These are phyloP conservation scores for Botryotinia narcissicola DNA, from an alignment of 2,329 filamentous ascomycete genomes.

Conservation along the genomic window DNA sequence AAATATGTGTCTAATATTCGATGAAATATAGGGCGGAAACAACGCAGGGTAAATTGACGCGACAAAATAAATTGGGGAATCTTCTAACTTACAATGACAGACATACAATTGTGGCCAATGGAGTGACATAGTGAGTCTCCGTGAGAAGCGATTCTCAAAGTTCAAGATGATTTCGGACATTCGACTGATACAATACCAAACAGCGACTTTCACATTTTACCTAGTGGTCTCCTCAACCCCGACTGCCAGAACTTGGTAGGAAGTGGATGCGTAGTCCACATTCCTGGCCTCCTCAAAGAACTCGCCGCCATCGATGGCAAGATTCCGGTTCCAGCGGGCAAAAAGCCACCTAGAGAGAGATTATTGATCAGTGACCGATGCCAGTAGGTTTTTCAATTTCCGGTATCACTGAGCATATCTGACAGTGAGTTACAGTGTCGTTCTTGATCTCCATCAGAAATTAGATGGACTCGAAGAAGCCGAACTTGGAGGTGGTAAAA, in stretches of 20 bases:
- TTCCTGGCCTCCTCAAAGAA: constrained; percentile 65
- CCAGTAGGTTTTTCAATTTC: constrained; percentile 13
- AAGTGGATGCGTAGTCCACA: constrained; percentile 65
- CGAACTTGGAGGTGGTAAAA: constrained; percentile 46
- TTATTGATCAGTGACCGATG: constrained; percentile 58
- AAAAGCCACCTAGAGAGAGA: constrained; percentile 47
- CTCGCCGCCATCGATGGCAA: constrained; percentile 58
- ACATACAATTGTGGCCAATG: constrained; percentile 44
- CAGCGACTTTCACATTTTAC: constrained; percentile 52
- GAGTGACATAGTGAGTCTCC: constrained; percentile 40
- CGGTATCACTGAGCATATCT: neutral
- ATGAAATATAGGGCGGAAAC: constrained; percentile 47
- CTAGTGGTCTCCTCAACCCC: constrained; percentile 70
- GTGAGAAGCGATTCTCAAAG: neutral
- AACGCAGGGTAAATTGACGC: constrained; percentile 46
- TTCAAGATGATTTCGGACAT: neutral
- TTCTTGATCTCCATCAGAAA: constrained; percentile 62
- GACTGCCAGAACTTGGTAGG: constrained; percentile 71
- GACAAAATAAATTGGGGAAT: neutral
- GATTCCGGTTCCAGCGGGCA: constrained; percentile 41
- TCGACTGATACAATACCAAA: constrained; percentile 8
- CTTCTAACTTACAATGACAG: constrained; percentile 3
- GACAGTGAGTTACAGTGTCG: constrained; percentile 53
- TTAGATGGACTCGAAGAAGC: constrained; percentile 67
- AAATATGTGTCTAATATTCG: neutral